Base-by-base conservation (phyloP, 306 rosid species). In the Begonia fuchsioides region DNA sequence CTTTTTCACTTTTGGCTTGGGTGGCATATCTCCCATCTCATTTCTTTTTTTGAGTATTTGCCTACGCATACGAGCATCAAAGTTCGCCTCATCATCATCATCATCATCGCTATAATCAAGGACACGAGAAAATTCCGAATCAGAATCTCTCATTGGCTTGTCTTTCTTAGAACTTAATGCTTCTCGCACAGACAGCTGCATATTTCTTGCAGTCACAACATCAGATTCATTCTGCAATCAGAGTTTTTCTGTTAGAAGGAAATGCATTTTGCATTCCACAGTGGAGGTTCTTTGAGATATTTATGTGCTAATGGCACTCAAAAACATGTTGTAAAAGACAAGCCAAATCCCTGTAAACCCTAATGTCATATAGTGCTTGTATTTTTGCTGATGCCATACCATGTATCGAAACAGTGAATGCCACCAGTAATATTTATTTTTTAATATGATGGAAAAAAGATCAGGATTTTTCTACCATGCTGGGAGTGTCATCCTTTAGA, bases 51-150 rank as follows among this genome's bases (percentile, higher is more conserved):
- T 73, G 44, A 92, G 86, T 71, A 92, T 85, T 64, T 68, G 83
- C 70, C 54, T 65, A 52, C 96, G 94, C 98, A 92, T 92, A 53
- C 83, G 71, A 51, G 87, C 60, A 71, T 85, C 96, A 63, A 92
- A 92, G 70, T 76, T 72, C 43, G 93, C 85, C 66, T 83, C 87
- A 35, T 70, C 75, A 11, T 56, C 67, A n/a, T 56, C 67, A n/a
- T 61, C 73, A 39, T 76, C 83, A 59, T 81, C 80, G 15, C 87
- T 66, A 49, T 69, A 61, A 63, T 70, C 66, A 48, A 50, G 62
- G 49, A 49, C 55, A 57, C 67, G 62, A 35, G 39, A 65, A 38
- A 64, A 47, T 51, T 52, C 69, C 62, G 71, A 59, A 56, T 70
- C 73, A 40, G 60, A 52, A 52, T 73, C 76, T 69, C 66, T 79